phyloP scores from a whole-genome alignment of 352 stramenopile species.

The Elongisporangium prolatum region DNA sequence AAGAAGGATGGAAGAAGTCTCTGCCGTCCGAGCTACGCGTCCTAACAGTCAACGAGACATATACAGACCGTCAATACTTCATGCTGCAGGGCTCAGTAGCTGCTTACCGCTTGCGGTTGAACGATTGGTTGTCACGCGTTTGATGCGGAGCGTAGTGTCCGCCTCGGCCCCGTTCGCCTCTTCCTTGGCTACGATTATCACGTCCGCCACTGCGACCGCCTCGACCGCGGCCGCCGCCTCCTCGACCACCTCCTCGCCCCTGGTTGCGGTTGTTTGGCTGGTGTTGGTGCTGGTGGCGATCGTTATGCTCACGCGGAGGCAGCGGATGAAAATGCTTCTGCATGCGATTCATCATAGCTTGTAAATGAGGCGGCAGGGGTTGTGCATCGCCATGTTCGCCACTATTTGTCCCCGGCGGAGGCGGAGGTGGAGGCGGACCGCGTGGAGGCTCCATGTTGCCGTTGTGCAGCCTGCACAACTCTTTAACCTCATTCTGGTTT shows the following conservation, averaged over 20 bases:
- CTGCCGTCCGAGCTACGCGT: constrained; percentile 33
- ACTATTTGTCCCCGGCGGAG: constrained; percentile 1
- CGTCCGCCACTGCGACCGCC: constrained; percentile 15
- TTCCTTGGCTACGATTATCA: constrained; percentile 6
- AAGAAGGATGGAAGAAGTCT: constrained; percentile 65
- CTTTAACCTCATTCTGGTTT: neutral
- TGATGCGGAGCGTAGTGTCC: constrained; percentile 20
- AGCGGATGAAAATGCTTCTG: neutral
- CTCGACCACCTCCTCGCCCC: constrained; percentile 9
- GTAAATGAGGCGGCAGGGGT: constrained; percentile 40
- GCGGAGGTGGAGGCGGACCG: constrained; percentile 9
- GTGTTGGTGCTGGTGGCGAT: constrained; percentile 8
- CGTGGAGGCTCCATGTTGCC: constrained; percentile 11
- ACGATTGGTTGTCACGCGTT: constrained; percentile 10
- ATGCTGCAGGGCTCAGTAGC: neutral
- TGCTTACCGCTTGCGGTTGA: constrained; percentile 44
- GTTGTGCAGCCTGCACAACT: too few relatives aligned
- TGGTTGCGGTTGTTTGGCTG: constrained; percentile 29
- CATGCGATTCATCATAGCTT: constrained; percentile 55
- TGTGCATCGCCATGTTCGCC: neutral
- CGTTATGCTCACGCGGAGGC: neutral
- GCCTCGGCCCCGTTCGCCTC: constrained; percentile 14
- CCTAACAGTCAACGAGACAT: constrained; percentile 8
- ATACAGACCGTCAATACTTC: neutral
- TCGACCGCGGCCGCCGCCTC: constrained; percentile 13